Base-by-base conservation (phyloP, 1,284 basidiomycete genomes). In the Rhodotorula sp. region DNA sequence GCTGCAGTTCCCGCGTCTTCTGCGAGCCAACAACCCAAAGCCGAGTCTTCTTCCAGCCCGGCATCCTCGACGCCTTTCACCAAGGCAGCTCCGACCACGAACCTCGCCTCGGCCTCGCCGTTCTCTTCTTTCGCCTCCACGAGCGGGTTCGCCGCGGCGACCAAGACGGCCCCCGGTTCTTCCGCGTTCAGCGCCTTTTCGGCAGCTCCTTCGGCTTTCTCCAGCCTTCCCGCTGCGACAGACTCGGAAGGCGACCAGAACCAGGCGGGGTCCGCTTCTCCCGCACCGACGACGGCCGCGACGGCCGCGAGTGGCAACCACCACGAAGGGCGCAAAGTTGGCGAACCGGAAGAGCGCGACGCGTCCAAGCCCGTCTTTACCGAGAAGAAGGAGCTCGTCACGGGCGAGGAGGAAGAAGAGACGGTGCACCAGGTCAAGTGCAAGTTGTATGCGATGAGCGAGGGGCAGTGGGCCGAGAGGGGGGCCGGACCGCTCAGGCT, bases 351-450 rank as follows among this genome's bases (percentile, higher is more conserved):
- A 31, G 54, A 26, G 5, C 67, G 59, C 39, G 65, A 67, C 52
- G 62, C 8, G 26, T 6, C 34, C 29, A 62, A 61, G 67, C 65
- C 54, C 12, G 65, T 74, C 23, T 76, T 56, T 34, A 76, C 72
- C 2, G 70, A 76, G 63, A 72, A 69, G 48, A 43, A 56, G 54
- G 75, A 76, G 54, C 65, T 65, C 49, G 58, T 72, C 21, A 79
- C 78, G 48, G 78, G 78, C 15, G 78, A 79, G 59, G 78, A 79
- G 67, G 68, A 69, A 43, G 78, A 79, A 57, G 68, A 76, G 58
- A 65, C 65, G 15, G 61, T 78, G 58, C 78, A 75, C 61, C 66
- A 62, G 39, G 70, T 76, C 4, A 48, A 77, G 56, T 70, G 70
- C 31, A 79, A 78, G 66, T 63, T 79, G 62, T 79, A 65, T 51